These are phyloP conservation scores for Setomelanomma holmii DNA, from an alignment of 2,329 filamentous ascomycete genomes.

Conservation along the genomic window DNA sequence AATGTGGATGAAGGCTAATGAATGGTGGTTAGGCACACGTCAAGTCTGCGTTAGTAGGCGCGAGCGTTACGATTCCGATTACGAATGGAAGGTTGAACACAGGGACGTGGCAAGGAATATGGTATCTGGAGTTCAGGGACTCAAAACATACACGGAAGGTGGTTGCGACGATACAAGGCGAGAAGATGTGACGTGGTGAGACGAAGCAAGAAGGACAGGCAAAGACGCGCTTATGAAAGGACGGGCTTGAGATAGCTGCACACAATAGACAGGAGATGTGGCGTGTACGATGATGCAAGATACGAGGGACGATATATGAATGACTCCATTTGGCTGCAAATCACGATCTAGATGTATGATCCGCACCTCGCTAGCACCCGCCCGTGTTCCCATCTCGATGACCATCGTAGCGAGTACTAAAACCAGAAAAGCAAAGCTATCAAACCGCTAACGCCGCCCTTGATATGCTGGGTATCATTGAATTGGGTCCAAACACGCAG, in stretches of 20 bases:
- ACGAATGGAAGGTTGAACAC: slow-evolving; percentile 78
- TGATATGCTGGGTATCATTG: not conserved
- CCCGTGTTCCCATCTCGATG: not conserved
- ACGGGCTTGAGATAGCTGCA: no score
- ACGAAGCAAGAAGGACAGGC: not conserved
- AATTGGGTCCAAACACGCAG: no score
- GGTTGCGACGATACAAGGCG: slow-evolving; percentile 93
- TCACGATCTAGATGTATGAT: not conserved
- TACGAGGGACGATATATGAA: not conserved
- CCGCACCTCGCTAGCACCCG: not conserved
- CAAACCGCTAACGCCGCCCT: not conserved
- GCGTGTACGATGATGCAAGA: no score
- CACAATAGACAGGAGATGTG: not conserved
- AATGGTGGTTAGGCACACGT: slow-evolving; percentile 73
- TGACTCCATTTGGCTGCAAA: not conserved
- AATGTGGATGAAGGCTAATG: not conserved
- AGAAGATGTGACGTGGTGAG: slow-evolving; percentile 59
- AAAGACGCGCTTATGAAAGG: no score
- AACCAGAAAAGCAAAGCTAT: not conserved
- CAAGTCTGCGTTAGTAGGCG: slow-evolving; percentile 87
- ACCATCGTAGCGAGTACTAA: not conserved
- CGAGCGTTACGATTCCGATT: slow-evolving; percentile 90
- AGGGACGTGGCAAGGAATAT: slow-evolving; percentile 87
- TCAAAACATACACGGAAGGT: slow-evolving; percentile 79
- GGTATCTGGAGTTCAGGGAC: slow-evolving; percentile 89